Evolutionary conservation across 495 filamentous ascomycete genomes (phyloP).

Genomic region (Hypomontagnella monticulosa): DNA sequence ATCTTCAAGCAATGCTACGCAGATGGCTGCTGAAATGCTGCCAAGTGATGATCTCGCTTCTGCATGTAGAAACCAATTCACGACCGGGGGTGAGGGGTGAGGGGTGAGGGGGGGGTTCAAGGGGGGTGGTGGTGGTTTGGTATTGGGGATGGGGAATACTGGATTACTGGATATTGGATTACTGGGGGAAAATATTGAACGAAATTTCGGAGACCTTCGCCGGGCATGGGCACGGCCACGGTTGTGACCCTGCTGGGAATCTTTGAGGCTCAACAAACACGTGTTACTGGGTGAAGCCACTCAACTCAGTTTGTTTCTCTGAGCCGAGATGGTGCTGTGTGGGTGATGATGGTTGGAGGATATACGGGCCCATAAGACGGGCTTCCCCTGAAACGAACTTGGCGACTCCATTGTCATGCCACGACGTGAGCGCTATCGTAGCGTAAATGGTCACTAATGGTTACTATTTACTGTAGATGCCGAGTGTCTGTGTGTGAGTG

Average conservation of each 20-base stretch:
- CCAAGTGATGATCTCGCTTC: constrained; percentile 43
- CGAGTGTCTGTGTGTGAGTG: no score
- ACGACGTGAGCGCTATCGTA: constrained; percentile 12
- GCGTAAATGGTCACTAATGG: neutral
- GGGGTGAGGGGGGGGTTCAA: neutral
- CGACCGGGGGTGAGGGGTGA: constrained; percentile 7
- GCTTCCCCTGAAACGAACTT: constrained; percentile 31
- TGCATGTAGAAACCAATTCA: constrained; percentile 33
- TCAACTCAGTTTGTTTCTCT: constrained; percentile 10
- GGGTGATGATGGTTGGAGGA: constrained; percentile 35
- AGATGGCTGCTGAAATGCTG: constrained; percentile 38
- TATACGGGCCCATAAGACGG: constrained; percentile 38
- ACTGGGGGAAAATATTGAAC: no score
- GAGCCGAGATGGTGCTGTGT: constrained; percentile 31
- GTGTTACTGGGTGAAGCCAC: constrained; percentile 22
- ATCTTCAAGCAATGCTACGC: constrained; percentile 35
- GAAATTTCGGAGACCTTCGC: neutral
- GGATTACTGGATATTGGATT: constrained; percentile 1
- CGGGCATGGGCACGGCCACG: constrained; percentile 7
- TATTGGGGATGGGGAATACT: constrained; percentile 10
- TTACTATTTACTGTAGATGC: neutral
- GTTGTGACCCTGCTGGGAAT: constrained; percentile 7
- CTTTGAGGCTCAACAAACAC: constrained; percentile 43
- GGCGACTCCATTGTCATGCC: constrained; percentile 20
- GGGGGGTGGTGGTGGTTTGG: neutral